Percentiles rank a stretch among this genome's conserved stretches.
Evolutionary conservation across 2,329 filamentous ascomycete species (phyloP).

Genomic region (Gaeumannomyces sp.): DNA sequence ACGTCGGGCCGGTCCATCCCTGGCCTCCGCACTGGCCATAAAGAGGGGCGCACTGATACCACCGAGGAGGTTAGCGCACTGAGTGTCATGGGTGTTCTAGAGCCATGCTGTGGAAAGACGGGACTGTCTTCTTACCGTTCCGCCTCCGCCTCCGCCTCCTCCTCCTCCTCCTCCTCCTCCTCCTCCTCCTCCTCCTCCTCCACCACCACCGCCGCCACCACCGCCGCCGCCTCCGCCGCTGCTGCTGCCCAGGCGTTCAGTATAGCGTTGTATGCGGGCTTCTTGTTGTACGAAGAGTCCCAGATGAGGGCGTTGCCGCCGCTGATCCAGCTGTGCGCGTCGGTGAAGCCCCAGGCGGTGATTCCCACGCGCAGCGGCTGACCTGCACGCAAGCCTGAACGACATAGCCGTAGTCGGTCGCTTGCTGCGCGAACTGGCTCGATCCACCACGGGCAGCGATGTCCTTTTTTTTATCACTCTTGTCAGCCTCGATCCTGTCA

Average conservation of each 20-base stretch:
- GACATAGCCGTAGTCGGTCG: constrained; percentile 28
- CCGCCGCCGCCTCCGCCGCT: not conserved
- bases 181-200: too few species aligned
- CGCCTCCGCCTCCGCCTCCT: too few species aligned
- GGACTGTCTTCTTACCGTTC: not conserved
- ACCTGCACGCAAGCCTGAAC: constrained; percentile 22
- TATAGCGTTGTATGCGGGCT: constrained; percentile 13
- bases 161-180: too few species aligned
- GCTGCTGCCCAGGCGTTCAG: constrained; percentile 11
- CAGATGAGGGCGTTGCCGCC: constrained; percentile 11
- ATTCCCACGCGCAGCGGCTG: constrained; percentile 22
- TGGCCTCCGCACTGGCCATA: not conserved
- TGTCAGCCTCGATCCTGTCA: not conserved
- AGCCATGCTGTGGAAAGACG: not conserved
- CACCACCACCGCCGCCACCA: too few species aligned
- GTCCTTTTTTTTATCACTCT: not conserved
- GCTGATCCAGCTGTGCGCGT: constrained; percentile 28
- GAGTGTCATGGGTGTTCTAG: too few species aligned
- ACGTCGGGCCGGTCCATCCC: not conserved
- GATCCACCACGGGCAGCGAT: not conserved
- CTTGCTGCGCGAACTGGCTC: not conserved
- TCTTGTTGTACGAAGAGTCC: constrained; percentile 14
- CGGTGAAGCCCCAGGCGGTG: constrained; percentile 30
- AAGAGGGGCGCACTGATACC: not conserved
- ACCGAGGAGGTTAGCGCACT: not conserved